Conservation (phyloP, 108 stramenopile species). For the Epipyxis sp. region DNA sequence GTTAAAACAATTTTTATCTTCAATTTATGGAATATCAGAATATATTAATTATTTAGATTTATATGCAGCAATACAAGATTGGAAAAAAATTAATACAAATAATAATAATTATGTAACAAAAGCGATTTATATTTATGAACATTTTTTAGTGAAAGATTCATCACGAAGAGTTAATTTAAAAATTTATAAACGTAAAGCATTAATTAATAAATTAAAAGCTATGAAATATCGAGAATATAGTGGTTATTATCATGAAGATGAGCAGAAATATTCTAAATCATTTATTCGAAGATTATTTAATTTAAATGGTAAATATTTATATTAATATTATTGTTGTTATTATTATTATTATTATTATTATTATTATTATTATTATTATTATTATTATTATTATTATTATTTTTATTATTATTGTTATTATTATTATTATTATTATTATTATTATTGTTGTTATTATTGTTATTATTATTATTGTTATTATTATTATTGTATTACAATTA, state of each 20-base stretch:
- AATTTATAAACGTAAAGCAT: not conserved
- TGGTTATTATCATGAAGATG: not conserved
- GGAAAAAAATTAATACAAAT: not conserved
- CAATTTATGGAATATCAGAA: not conserved
- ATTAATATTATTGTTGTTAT: not conserved
- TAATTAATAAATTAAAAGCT: not conserved
- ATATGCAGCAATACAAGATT: slow-evolving; percentile 14
- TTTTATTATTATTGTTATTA: no score
- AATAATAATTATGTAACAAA: not conserved
- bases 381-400: no score
- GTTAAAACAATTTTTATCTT: not conserved
- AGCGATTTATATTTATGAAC: not conserved
- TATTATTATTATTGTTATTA: no score
- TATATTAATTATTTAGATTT: slow-evolving; percentile 1
- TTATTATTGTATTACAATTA: no score
- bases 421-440: no score
- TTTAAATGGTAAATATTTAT: not conserved
- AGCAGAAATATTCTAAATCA: not conserved
- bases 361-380: no score
- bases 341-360: not conserved
- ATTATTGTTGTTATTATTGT: no score
- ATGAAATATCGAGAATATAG: not conserved
- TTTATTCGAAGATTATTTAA: not conserved
- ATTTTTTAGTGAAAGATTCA: not conserved
- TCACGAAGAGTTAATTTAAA: not conserved